Evolutionary conservation across 257 asterid genomes (phyloP).

Genomic region (Anisodus acutangulus): DNA sequence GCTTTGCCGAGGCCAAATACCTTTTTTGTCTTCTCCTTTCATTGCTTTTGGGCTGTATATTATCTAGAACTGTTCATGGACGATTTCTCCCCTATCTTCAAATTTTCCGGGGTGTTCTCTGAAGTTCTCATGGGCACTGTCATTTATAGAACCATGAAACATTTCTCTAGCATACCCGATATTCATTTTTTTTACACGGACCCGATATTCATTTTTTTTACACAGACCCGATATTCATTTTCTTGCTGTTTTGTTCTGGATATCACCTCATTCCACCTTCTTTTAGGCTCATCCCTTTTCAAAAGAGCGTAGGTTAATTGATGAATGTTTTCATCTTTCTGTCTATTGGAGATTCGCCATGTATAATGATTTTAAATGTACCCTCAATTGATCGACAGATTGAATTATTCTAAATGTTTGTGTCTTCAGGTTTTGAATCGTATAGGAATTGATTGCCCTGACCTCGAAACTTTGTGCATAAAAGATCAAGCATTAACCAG

Average conservation of each 20-base stretch:
- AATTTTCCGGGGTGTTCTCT: neutral
- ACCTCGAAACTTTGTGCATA: conserved; percentile 70
- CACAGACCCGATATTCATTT: neutral
- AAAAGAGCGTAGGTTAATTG: neutral
- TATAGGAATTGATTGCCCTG: conserved; percentile 66
- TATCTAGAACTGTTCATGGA: neutral
- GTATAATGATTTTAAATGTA: neutral
- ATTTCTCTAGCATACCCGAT: conserved; percentile 28
- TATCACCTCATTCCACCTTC: conserved; percentile 5
- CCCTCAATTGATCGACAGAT: neutral
- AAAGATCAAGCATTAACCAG: conserved; percentile 84
- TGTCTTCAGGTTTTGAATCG: conserved; percentile 59
- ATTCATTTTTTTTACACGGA: neutral
- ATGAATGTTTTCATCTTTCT: conserved; percentile 2
- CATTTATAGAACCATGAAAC: neutral
- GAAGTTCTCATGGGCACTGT: conserved; percentile 19
- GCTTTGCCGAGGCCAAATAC: neutral
- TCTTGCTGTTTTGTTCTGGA: conserved; percentile 11
- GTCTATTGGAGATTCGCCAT: neutral
- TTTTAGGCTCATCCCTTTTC: conserved; percentile 13
- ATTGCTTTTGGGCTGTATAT: neutral
- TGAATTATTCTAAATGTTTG: conserved; percentile 23
- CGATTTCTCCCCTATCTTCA: neutral
- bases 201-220: conserved; percentile 8
- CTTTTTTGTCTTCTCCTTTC: neutral